Percentiles rank a stretch among this genome's conserved stretches.
Conservation (phyloP, 352 stramenopile species). For the Phytophthora agathidicida region DNA sequence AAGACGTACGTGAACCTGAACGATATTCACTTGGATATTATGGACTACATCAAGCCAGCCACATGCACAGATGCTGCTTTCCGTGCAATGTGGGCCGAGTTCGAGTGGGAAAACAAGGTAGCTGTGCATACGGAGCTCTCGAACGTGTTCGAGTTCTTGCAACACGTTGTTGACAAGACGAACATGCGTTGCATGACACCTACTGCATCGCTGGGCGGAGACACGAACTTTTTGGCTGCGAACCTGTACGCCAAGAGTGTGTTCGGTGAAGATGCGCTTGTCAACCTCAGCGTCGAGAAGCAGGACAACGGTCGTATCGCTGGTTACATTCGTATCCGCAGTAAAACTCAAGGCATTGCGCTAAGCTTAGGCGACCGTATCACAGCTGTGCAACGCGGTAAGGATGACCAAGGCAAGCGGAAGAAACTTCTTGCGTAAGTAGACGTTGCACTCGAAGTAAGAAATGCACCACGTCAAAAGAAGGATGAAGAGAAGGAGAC, state of each 20-base stretch:
- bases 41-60: constrained; percentile 99
- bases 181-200: constrained; percentile 99
- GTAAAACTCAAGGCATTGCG: constrained; percentile 99
- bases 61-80: constrained; percentile 97
- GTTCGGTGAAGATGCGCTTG: constrained; percentile 98
- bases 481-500: constrained; percentile 7
- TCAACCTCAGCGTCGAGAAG: constrained; percentile 99
- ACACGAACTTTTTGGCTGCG: constrained; percentile 94
- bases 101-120: constrained; percentile 99
- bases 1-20: constrained; percentile 99
- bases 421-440: constrained; percentile 82
- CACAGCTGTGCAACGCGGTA: constrained; percentile 94
- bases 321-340: constrained; percentile 99
- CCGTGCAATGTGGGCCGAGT: constrained; percentile 99
- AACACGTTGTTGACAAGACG: constrained; percentile 98
- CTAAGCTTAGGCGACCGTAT: constrained; percentile 99
- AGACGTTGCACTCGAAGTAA: constrained; percentile 38
- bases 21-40: constrained; percentile 99
- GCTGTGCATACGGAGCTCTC: constrained; percentile 97
- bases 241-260: constrained; percentile 94
- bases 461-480: constrained; percentile 13
- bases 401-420: constrained; percentile 85
- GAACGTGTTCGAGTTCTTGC: constrained; percentile 97
- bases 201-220: constrained; percentile 84
- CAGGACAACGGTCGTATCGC: constrained; percentile 97